Evolutionary conservation across 2,329 filamentous ascomycete genomes (phyloP).

Genomic region (Exophiala phaeomuriformis): DNA sequence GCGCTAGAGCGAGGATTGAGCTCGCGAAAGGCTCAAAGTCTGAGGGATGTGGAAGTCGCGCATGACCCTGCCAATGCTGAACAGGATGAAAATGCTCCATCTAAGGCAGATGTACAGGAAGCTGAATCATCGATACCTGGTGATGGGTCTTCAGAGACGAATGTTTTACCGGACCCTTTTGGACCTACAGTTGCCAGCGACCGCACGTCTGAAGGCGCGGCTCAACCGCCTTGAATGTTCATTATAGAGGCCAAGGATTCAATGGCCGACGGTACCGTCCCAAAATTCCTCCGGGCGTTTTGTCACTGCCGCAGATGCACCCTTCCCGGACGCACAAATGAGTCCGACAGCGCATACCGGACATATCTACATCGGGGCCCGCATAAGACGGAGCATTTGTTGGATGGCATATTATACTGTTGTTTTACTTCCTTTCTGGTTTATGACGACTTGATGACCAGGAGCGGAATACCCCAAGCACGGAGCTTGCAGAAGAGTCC

Average conservation of each 20-base stretch:
- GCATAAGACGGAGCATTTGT: not conserved
- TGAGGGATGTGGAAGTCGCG: conserved; percentile 6
- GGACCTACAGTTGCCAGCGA: not conserved
- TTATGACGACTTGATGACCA: conserved; percentile 1
- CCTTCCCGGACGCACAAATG: not conserved
- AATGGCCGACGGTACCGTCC: not conserved
- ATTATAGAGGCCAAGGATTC: too few species aligned
- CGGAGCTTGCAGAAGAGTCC: not conserved
- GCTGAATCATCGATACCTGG: not conserved
- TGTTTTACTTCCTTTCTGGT: not conserved
- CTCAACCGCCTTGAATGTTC: conserved; percentile 9
- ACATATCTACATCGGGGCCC: not conserved
- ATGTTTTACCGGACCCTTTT: not conserved
- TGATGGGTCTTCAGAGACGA: not conserved
- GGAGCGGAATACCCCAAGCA: not conserved
- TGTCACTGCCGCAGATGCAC: not conserved
- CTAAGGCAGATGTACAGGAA: not conserved
- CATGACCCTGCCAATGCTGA: not conserved
- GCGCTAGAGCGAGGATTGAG: conserved; percentile 46
- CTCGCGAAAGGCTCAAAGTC: conserved; percentile 3
- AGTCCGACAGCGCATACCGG: not conserved
- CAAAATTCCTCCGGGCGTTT: not conserved
- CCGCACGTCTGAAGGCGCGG: not conserved
- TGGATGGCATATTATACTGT: not conserved
- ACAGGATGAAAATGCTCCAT: not conserved